phyloP scores from a whole-genome alignment of 371 early-diverging fungal genomes.

The Cokeromyces recurvatus region DNA sequence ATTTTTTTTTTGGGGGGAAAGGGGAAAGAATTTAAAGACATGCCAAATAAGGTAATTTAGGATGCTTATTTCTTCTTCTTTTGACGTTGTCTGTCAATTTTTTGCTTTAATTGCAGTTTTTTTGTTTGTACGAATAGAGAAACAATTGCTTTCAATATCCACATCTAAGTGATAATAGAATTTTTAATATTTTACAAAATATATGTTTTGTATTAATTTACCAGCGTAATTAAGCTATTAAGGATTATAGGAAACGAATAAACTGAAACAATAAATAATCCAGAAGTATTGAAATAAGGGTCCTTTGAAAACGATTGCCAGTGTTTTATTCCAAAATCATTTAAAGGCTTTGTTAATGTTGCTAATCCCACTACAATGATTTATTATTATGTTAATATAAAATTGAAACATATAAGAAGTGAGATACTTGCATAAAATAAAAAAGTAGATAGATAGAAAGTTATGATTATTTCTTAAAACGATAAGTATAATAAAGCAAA shows the following conservation, averaged over 20 bases:
- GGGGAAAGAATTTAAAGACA: too few relatives aligned
- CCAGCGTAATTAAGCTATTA: conserved; percentile 32
- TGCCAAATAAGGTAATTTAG: too few relatives aligned
- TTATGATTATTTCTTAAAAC: conserved; percentile 20
- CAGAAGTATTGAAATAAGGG: conserved; percentile 43
- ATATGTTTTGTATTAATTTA: conserved; percentile 15
- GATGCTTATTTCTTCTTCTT: too few relatives aligned
- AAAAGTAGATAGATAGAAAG: conserved; percentile 23
- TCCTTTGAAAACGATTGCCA: conserved; percentile 33
- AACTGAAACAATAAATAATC: conserved; percentile 36
- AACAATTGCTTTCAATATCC: conserved; percentile 18
- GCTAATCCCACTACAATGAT: conserved; percentile 34
- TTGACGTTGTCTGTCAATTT: conserved; percentile 5
- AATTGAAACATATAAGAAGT: too few relatives aligned
- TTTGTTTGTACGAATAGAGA: conserved; percentile 21
- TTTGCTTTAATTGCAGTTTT: conserved; percentile 17
- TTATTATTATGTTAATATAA: too few relatives aligned
- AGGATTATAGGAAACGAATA: conserved; percentile 39
- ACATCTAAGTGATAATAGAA: too few relatives aligned
- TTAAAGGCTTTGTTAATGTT: conserved; percentile 27
- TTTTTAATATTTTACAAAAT: too few relatives aligned
- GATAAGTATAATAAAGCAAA: conserved; percentile 20
- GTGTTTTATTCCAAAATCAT: conserved; percentile 23
- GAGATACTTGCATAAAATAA: conserved; percentile 21
- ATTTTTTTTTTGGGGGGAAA: too few relatives aligned